Conservation (phyloP, 108 stramenopile species). For the Craspedostauros australis region DNA sequence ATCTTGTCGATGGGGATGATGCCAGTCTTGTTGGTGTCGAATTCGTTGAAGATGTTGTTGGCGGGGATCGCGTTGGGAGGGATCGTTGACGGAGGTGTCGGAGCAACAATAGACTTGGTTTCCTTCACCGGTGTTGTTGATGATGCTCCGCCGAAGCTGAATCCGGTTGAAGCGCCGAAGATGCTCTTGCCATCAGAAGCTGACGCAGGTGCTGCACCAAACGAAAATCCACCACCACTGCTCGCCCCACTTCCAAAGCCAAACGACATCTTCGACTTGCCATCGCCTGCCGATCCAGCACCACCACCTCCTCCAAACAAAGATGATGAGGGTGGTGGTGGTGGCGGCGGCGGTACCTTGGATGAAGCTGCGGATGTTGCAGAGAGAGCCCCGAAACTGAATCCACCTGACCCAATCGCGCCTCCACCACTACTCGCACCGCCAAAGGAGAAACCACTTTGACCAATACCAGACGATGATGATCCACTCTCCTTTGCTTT, state of each 20-base stretch:
- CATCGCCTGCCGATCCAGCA: too few species aligned
- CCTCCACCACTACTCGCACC: constrained; percentile 3
- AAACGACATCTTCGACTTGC: too few species aligned
- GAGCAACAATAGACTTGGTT: not conserved
- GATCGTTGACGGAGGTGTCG: too few species aligned
- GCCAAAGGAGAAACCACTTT: constrained; percentile 41
- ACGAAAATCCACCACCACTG: constrained; percentile 3
- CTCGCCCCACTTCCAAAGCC: too few species aligned
- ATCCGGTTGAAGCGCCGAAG: too few species aligned
- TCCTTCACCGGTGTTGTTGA: constrained; percentile 1
- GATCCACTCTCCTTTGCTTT: too few species aligned
- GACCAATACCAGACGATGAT: constrained; percentile 29
- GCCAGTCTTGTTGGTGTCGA: constrained; percentile 36
- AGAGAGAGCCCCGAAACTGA: constrained; percentile 36
- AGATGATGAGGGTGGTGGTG: too few species aligned
- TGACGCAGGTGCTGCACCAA: not conserved
- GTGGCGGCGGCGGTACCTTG: too few species aligned
- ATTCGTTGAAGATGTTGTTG: constrained; percentile 47
- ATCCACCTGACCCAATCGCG: constrained; percentile 29
- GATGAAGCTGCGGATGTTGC: constrained; percentile 8
- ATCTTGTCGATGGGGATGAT: constrained; percentile 39
- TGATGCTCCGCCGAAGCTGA: not conserved
- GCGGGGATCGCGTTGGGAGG: too few species aligned
- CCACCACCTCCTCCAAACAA: too few species aligned
- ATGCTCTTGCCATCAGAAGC: not conserved